Percentiles rank a stretch among this genome's conserved stretches.
These are phyloP conservation scores for Comarum palustre DNA, from an alignment of 306 rosid genomes.

Conservation along the genomic window DNA sequence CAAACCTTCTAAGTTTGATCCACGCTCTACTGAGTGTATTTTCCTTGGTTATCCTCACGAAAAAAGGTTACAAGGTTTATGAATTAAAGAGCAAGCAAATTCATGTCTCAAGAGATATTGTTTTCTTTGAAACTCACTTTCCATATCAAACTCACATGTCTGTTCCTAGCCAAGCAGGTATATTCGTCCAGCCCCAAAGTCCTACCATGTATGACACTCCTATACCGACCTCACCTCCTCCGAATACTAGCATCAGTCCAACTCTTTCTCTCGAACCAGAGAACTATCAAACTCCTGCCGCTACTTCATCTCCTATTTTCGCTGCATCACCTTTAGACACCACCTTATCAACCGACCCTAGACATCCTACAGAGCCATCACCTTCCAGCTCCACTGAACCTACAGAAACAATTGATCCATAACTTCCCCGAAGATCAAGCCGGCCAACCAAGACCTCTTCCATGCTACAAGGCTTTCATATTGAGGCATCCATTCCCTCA, in stretches of 20 bases:
- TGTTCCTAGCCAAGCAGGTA: neutral
- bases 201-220: neutral
- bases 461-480: neutral
- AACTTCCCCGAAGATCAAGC: too few relatives aligned
- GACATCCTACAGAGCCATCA: too few relatives aligned
- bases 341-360: too few relatives aligned
- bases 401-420: too few relatives aligned
- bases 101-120: neutral
- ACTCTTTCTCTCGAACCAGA: too few relatives aligned
- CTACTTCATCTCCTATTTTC: neutral
- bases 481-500: neutral
- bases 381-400: too few relatives aligned
- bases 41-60: constrained; percentile 13
- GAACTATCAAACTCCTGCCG: neutral
- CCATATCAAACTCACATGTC: neutral
- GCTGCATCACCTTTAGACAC: neutral
- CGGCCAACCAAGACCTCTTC: too few relatives aligned
- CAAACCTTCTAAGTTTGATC: neutral
- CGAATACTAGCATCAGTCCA: neutral
- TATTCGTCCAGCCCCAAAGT: neutral
- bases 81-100: neutral
- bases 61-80: neutral
- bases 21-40: neutral
- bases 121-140: neutral
- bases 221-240: neutral